phyloP scores from a whole-genome alignment of 2,329 filamentous ascomycete species.

The Pseudogymnoascus sp. region DNA sequence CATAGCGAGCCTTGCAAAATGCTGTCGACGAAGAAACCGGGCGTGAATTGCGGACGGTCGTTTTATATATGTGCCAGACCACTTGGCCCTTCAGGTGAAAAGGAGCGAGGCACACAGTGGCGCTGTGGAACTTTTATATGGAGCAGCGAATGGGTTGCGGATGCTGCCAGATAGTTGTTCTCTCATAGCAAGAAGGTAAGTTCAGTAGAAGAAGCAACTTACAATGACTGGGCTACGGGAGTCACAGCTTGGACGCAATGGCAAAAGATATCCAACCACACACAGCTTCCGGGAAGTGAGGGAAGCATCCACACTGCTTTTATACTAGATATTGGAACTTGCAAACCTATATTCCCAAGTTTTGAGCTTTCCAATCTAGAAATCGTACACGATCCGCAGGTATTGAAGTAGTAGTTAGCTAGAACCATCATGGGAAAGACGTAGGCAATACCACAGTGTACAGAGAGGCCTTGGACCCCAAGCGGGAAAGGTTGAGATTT shows the following conservation, averaged over 20 bases:
- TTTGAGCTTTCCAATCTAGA: not conserved
- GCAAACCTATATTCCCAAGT: not conserved
- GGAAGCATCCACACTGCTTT: too few species aligned
- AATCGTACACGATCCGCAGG: not conserved
- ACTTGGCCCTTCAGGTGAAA: slow-evolving; percentile 74
- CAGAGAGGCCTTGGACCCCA: not conserved
- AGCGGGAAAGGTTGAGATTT: not conserved
- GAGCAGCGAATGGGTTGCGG: slow-evolving; percentile 25
- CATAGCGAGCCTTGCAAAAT: slow-evolving; percentile 82
- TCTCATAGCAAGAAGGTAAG: not conserved
- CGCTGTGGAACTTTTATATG: slow-evolving; percentile 74
- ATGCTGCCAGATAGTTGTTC: not conserved
- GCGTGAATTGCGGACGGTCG: slow-evolving; percentile 66
- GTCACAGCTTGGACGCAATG: not conserved
- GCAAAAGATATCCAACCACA: not conserved
- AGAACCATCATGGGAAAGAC: not conserved
- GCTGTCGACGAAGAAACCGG: slow-evolving; percentile 79
- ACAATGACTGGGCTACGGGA: not conserved
- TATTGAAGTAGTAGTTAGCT: not conserved
- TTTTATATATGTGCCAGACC: slow-evolving; percentile 63
- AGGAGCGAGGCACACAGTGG: slow-evolving; percentile 80
- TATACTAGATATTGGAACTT: not conserved
- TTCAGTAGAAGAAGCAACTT: not conserved
- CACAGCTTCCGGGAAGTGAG: not conserved
- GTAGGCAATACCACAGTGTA: not conserved